These are phyloP conservation scores for Phytophthora macrochlamydospora DNA, from an alignment of 352 stramenopile species.

Conservation along the genomic window DNA sequence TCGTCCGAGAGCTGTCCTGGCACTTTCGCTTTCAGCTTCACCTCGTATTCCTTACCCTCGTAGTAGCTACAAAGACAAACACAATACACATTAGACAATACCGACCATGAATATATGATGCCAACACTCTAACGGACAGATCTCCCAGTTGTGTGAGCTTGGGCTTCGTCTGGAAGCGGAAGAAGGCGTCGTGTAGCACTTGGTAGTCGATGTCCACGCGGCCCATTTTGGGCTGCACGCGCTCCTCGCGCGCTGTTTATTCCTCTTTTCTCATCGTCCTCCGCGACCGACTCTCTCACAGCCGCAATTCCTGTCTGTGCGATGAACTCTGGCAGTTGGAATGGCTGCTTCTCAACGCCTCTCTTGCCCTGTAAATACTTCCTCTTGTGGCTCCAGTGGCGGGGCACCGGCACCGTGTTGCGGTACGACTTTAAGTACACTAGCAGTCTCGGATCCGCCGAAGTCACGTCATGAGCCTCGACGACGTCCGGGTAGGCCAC, in stretches of 20 bases:
- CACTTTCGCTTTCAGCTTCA: slow-evolving; percentile 90
- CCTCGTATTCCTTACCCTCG: slow-evolving; percentile 97
- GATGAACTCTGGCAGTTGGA: slow-evolving; percentile 97
- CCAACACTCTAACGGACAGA: slow-evolving; percentile 45
- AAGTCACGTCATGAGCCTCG: slow-evolving; percentile 97
- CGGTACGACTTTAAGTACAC: slow-evolving; percentile 96
- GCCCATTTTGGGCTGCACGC: slow-evolving; percentile 96
- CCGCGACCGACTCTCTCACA: slow-evolving; percentile 70
- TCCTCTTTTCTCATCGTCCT: slow-evolving; percentile 92
- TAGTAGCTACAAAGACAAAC: slow-evolving; percentile 88
- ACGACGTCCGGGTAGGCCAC: slow-evolving; percentile 94
- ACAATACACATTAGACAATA: slow-evolving; percentile 4
- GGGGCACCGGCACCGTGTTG: slow-evolving; percentile 96
- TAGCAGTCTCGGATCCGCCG: slow-evolving; percentile 94
- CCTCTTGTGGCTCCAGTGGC: slow-evolving; percentile 98
- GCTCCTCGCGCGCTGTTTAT: slow-evolving; percentile 92
- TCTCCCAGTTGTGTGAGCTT: slow-evolving; percentile 85
- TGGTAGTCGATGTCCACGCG: slow-evolving; percentile 98
- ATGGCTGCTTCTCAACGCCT: slow-evolving; percentile 96
- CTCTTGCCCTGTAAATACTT: slow-evolving; percentile 98
- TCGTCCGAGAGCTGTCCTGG: slow-evolving; percentile 90
- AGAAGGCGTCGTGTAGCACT: slow-evolving; percentile 98
- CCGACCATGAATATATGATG: background rate
- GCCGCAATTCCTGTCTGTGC: slow-evolving; percentile 93
- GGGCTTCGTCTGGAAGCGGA: slow-evolving; percentile 99